Conservation (phyloP, 2,329 filamentous ascomycete genomes). For the Trichoderma hamatum region DNA sequence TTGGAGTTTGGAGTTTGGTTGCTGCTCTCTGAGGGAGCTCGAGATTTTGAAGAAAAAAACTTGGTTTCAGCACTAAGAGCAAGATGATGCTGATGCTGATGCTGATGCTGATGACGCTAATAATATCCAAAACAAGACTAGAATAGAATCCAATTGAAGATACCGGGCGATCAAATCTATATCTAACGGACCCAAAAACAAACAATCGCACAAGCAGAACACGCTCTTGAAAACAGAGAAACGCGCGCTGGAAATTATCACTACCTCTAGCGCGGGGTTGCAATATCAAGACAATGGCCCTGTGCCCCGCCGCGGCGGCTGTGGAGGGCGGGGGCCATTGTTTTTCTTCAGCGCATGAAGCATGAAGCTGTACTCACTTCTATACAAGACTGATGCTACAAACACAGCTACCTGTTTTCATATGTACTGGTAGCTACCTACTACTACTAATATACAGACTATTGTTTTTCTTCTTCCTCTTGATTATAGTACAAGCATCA, state of each 20-base stretch:
- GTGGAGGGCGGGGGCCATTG: conserved; percentile 13
- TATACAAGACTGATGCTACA: background rate
- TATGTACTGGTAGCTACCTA: background rate
- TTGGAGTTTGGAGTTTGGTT: background rate
- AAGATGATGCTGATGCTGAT: background rate
- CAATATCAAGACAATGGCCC: background rate
- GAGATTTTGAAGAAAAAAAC: background rate
- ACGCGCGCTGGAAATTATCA: background rate
- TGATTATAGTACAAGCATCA: background rate
- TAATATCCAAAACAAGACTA: background rate
- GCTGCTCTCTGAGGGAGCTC: no score
- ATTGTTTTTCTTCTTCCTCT: background rate
- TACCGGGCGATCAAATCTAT: background rate
- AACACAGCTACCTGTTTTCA: background rate
- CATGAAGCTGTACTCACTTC: background rate
- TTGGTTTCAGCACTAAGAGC: background rate
- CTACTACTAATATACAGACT: background rate
- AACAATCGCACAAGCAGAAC: background rate
- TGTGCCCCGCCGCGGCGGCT: background rate
- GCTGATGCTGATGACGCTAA: background rate
- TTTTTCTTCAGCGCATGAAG: background rate
- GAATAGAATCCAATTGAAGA: background rate
- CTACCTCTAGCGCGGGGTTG: conserved; percentile 7
- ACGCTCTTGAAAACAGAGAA: background rate
- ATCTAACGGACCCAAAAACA: background rate